phyloP scores from a whole-genome alignment of 331 rosid genomes.

The Prunus yedoensis region DNA sequence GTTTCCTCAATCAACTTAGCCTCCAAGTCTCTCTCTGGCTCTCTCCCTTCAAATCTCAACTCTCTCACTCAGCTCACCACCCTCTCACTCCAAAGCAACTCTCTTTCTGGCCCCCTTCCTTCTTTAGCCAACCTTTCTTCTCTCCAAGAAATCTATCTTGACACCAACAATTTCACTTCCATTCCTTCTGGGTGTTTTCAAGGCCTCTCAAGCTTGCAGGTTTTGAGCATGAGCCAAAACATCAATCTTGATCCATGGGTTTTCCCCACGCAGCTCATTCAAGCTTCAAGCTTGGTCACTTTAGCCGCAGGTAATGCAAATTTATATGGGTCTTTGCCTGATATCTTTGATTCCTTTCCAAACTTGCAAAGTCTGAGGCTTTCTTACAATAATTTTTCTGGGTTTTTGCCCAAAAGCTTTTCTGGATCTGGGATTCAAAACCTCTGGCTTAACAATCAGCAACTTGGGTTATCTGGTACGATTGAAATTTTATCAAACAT shows the following conservation, averaged over 20 bases:
- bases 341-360: slow-evolving; percentile 42
- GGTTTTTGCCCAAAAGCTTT: slow-evolving; percentile 47
- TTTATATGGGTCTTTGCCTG: slow-evolving; percentile 51
- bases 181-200: slow-evolving; percentile 45
- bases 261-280: slow-evolving; percentile 56
- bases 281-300: slow-evolving; percentile 42
- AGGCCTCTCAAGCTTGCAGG: slow-evolving; percentile 58
- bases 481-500: slow-evolving; percentile 50
- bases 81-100: slow-evolving; percentile 55
- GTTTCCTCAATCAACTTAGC: slow-evolving; percentile 52
- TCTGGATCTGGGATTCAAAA: slow-evolving; percentile 39
- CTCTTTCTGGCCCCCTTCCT: slow-evolving; percentile 57
- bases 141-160: slow-evolving; percentile 44
- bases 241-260: slow-evolving; percentile 45
- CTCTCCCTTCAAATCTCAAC: slow-evolving; percentile 64
- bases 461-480: slow-evolving; percentile 45
- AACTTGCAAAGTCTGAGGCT: slow-evolving; percentile 45
- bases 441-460: slow-evolving; percentile 64
- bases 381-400: slow-evolving; percentile 69
- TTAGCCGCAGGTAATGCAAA: slow-evolving; percentile 41
- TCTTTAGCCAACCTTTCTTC: slow-evolving; percentile 57
- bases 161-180: slow-evolving; percentile 62
- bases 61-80: slow-evolving; percentile 56
- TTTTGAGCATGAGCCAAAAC: slow-evolving; percentile 43
- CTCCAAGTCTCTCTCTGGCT: slow-evolving; percentile 52